These are phyloP conservation scores for Pelargonium myrrhifolium DNA, from an alignment of 441 rosid species.

Conservation along the genomic window DNA sequence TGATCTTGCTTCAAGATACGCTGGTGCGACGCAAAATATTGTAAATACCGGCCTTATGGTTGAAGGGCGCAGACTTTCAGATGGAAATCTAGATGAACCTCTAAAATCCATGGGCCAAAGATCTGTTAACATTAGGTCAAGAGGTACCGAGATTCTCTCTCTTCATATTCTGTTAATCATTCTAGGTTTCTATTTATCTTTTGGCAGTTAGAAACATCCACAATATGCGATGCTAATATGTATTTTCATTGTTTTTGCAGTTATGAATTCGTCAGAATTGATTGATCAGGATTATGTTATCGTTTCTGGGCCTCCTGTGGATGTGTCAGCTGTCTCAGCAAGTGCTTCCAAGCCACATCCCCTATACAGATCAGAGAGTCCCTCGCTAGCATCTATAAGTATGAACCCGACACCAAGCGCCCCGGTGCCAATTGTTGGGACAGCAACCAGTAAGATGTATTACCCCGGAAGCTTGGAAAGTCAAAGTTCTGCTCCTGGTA, in stretches of 20 bases:
- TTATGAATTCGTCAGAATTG: constrained; percentile 60
- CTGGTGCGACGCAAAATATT: constrained; percentile 27
- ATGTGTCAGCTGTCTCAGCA: constrained; percentile 42
- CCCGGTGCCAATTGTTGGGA: constrained; percentile 59
- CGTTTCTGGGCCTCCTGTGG: constrained; percentile 65
- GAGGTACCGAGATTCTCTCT: constrained; percentile 44
- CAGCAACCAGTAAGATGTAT: constrained; percentile 29
- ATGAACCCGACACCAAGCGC: constrained; percentile 38
- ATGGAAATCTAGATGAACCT: constrained; percentile 38
- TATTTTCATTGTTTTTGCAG: constrained; percentile 26
- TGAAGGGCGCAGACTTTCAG: constrained; percentile 31
- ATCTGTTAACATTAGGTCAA: constrained; percentile 27
- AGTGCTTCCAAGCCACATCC: constrained; percentile 50
- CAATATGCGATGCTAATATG: constrained; percentile 7
- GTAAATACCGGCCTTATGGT: constrained; percentile 38
- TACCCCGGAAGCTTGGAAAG: constrained; percentile 53
- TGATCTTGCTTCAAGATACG: constrained; percentile 37
- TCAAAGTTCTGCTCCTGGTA: constrained; percentile 60
- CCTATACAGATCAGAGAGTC: constrained; percentile 43
- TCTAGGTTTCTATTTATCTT: constrained; percentile 4
- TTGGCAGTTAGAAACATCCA: not conserved
- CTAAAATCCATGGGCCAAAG: constrained; percentile 42
- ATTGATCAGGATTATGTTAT: constrained; percentile 91
- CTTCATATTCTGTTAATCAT: constrained; percentile 20
- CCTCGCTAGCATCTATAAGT: constrained; percentile 32